Evolutionary conservation across 805 yeast species (phyloP).

Genomic region (Lachancea kluyveri): DNA sequence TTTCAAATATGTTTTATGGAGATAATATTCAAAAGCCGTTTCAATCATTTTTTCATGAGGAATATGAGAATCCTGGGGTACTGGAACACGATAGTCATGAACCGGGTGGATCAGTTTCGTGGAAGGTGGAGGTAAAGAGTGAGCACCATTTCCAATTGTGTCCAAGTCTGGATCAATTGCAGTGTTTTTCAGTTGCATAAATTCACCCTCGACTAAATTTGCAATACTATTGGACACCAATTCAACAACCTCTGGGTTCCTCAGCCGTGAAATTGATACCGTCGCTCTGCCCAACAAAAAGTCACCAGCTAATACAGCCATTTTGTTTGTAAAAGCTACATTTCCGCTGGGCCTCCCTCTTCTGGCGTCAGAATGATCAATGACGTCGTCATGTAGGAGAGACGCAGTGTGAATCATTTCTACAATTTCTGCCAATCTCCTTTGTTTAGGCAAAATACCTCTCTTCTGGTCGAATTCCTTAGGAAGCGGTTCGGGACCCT

Average conservation of each 20-base stretch:
- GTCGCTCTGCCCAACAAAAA: slow-evolving; percentile 93
- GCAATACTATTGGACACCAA: slow-evolving; percentile 93
- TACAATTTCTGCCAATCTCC: slow-evolving; percentile 93
- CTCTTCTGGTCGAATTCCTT: slow-evolving; percentile 43
- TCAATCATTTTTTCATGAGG: slow-evolving; percentile 61
- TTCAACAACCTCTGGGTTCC: slow-evolving; percentile 97
- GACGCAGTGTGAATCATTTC: slow-evolving; percentile 99
- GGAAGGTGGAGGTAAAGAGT: slow-evolving; percentile 46
- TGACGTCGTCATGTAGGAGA: slow-evolving; percentile 92
- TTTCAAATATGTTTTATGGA: slow-evolving; percentile 91
- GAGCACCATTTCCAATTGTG: slow-evolving; percentile 25
- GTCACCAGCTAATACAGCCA: slow-evolving; percentile 97
- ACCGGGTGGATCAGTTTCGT: slow-evolving; percentile 56
- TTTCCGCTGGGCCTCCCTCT: slow-evolving; percentile 90
- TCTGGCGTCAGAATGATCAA: slow-evolving; percentile 81
- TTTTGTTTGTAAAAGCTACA: slow-evolving; percentile 89
- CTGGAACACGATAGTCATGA: slow-evolving; percentile 49
- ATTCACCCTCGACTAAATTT: slow-evolving; percentile 95
- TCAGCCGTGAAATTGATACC: slow-evolving; percentile 83
- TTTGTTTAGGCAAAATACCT: slow-evolving; percentile 90
- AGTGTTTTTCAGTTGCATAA: slow-evolving; percentile 96
- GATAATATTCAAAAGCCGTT: slow-evolving; percentile 91
- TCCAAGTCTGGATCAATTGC: slow-evolving; percentile 49
- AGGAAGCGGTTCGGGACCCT: slow-evolving; percentile 70
- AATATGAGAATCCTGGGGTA: slow-evolving; percentile 18